Evolutionary conservation across 805 yeast species (phyloP).

Genomic region (Zygoascus bituminiphila): DNA sequence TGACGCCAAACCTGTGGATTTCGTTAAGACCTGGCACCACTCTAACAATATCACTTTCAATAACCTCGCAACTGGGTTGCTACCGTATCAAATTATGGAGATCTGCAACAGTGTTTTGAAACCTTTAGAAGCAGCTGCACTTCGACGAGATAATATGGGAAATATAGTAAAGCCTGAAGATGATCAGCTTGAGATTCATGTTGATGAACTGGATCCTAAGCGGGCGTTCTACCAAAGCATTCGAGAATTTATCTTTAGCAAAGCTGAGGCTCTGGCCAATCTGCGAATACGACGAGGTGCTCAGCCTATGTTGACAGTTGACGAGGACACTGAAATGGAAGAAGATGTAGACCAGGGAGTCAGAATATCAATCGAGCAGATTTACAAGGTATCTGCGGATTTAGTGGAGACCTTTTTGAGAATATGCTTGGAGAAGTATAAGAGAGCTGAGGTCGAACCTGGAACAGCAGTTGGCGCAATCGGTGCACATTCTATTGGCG

Average conservation of each 20-base stretch:
- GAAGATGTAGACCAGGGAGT: constrained; percentile 20
- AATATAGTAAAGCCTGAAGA: constrained; percentile 35
- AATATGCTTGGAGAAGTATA: constrained; percentile 73
- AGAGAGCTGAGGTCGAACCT: constrained; percentile 89
- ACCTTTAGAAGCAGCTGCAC: constrained; percentile 52
- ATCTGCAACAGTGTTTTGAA: constrained; percentile 46
- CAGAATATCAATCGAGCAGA: constrained; percentile 28
- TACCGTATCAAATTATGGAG: constrained; percentile 61
- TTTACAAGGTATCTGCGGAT: constrained; percentile 48
- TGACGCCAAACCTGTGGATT: constrained; percentile 93
- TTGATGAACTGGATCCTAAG: constrained; percentile 83
- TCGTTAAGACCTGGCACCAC: constrained; percentile 91
- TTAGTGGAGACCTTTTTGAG: constrained; percentile 60
- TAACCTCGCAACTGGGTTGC: constrained; percentile 43
- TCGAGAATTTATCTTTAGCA: constrained; percentile 49
- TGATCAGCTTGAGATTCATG: constrained; percentile 44
- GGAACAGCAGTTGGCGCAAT: constrained; percentile 99
- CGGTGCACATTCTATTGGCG: constrained; percentile 99
- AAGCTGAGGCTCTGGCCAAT: constrained; percentile 49
- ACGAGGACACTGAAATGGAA: not conserved
- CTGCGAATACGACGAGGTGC: constrained; percentile 37
- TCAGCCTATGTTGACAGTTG: constrained; percentile 1
- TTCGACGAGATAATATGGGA: constrained; percentile 71
- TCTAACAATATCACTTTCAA: constrained; percentile 61
- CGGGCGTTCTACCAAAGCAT: constrained; percentile 75